A percentile compares a stretch with the other conserved stretches of the same genome.
Evolutionary conservation across 129 eudicot species (phyloP).

Genomic region (Tagetes patula): DNA sequence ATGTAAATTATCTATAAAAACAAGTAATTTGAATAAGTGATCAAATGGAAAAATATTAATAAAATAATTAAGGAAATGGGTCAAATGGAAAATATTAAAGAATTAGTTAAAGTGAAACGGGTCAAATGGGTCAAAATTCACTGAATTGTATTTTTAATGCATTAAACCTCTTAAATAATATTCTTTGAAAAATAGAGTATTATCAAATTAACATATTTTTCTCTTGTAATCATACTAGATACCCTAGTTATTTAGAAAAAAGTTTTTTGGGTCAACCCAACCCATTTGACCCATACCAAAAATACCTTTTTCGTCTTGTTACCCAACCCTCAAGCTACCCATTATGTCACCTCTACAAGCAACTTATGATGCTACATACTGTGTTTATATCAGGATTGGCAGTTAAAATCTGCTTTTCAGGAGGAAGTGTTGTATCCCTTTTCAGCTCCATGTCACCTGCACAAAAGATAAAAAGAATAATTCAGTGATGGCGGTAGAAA

Average conservation of each 20-base stretch:
- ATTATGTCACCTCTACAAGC: constrained; percentile 9
- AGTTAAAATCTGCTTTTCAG: constrained; percentile 86
- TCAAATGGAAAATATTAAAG: background rate
- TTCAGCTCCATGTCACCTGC: constrained; percentile 91
- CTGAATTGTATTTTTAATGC: background rate
- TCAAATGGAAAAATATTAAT: background rate
- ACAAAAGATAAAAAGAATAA: constrained; percentile 20
- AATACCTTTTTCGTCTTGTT: background rate
- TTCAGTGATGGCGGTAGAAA: constrained; percentile 7
- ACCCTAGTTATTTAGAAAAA: background rate
- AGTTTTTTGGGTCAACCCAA: constrained; percentile 6
- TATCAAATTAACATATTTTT: background rate
- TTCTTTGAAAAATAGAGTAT: background rate
- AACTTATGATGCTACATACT: constrained; percentile 48
- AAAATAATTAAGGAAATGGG: no score
- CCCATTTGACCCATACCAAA: background rate
- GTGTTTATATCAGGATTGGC: constrained; percentile 85
- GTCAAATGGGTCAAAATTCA: background rate
- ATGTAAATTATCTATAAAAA: background rate
- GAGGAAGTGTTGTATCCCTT: constrained; percentile 65
- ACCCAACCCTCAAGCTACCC: constrained; percentile 9
- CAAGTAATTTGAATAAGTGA: background rate
- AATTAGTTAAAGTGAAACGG: background rate
- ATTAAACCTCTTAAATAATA: background rate
- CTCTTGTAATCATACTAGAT: background rate